Evolutionary conservation across 352 stramenopile species (phyloP).

Genomic region (Discostella stelligera): DNA sequence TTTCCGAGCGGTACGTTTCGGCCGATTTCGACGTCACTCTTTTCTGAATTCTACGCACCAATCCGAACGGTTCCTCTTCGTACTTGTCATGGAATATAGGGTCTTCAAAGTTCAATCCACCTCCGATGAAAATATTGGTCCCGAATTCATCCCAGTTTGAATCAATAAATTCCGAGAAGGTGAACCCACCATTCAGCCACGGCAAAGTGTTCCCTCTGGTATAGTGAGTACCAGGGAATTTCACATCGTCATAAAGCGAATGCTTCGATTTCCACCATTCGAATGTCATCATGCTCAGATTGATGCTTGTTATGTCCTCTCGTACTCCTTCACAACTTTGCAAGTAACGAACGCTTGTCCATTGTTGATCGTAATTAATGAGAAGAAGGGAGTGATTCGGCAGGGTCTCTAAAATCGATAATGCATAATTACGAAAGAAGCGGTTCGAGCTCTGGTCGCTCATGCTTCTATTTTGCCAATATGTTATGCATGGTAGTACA

Average conservation of each 20-base stretch:
- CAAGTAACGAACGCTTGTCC: constrained; percentile 89
- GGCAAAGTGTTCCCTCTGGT: constrained; percentile 38
- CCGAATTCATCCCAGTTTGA: constrained; percentile 57
- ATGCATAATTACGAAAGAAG: constrained; percentile 87
- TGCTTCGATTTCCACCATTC: constrained; percentile 83
- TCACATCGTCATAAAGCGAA: constrained; percentile 76
- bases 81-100: constrained; percentile 67
- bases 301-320: constrained; percentile 85
- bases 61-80: constrained; percentile 73
- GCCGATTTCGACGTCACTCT: constrained; percentile 28
- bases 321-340: constrained; percentile 87
- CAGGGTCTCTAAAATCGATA: constrained; percentile 86
- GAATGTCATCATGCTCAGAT: constrained; percentile 88
- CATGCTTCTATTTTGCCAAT: constrained; percentile 20
- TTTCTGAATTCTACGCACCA: constrained; percentile 50
- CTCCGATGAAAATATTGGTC: constrained; percentile 85
- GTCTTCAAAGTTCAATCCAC: constrained; percentile 85
- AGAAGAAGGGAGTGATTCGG: constrained; percentile 86
- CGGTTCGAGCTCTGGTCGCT: constrained; percentile 56
- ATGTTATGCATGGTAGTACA: constrained; percentile 30
- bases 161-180: constrained; percentile 73
- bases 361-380: constrained; percentile 91
- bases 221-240: constrained; percentile 81
- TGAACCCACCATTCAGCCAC: constrained; percentile 62
- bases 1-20: constrained; percentile 60